Conservation (phyloP, 495 filamentous ascomycete genomes). For the Achaetomiella virescens region DNA sequence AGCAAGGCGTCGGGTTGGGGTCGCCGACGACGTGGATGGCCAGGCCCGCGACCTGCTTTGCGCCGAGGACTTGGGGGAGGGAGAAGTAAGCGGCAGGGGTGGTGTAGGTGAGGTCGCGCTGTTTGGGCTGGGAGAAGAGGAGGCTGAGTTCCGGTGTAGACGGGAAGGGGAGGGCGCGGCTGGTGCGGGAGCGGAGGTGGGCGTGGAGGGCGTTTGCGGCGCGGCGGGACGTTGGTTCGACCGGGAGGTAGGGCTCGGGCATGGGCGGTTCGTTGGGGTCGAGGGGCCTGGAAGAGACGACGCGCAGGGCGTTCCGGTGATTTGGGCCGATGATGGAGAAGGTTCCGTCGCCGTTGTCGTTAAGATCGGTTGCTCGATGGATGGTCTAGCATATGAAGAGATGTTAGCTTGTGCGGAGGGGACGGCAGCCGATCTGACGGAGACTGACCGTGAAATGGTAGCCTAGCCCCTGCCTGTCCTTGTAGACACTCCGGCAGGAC, state of each 20-base stretch:
- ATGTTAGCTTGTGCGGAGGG: neutral
- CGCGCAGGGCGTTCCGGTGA: neutral
- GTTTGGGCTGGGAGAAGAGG: constrained; percentile 1
- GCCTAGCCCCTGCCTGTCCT: neutral
- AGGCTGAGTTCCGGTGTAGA: neutral
- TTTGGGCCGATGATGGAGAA: constrained; percentile 10
- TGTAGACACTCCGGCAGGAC: constrained; percentile 10
- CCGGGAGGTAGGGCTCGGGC: constrained; percentile 2
- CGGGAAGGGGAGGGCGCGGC: neutral
- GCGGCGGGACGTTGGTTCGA: no score
- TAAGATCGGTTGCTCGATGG: neutral
- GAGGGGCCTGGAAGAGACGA: constrained; percentile 11
- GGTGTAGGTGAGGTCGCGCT: neutral
- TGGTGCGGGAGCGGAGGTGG: neutral
- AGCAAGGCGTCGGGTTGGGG: neutral
- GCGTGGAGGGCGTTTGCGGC: neutral
- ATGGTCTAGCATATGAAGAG: neutral
- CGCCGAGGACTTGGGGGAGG: neutral
- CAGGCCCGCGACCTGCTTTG: neutral
- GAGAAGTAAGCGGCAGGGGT: no score
- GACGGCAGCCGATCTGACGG: neutral
- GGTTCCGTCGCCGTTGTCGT: constrained; percentile 17
- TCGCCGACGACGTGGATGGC: constrained; percentile 9
- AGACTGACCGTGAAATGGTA: constrained; percentile 8
- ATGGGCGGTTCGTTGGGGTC: constrained; percentile 4